These are phyloP conservation scores for Phytophthora ohioensis DNA, from an alignment of 352 stramenopile species.

Conservation along the genomic window DNA sequence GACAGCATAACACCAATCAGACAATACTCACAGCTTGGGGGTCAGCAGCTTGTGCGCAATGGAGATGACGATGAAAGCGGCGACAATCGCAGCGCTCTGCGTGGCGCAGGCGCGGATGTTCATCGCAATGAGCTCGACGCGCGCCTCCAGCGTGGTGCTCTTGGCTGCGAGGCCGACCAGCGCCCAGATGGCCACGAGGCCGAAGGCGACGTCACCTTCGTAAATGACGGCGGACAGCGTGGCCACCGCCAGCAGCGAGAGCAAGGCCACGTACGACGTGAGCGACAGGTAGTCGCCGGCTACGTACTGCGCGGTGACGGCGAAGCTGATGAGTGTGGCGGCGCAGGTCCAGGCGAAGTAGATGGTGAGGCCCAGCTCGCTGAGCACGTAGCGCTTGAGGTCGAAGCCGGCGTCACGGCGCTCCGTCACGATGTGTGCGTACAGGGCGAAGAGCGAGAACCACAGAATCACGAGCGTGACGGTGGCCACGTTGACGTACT, in stretches of 20 bases:
- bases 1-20: neutral
- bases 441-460: constrained; percentile 66
- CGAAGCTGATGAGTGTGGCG: constrained; percentile 76
- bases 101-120: constrained; percentile 68
- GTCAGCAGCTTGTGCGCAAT: constrained; percentile 46
- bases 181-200: constrained; percentile 70
- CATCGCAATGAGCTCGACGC: constrained; percentile 57
- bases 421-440: constrained; percentile 57
- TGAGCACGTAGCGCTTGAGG: constrained; percentile 59
- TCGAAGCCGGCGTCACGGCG: constrained; percentile 54
- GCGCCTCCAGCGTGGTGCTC: constrained; percentile 53
- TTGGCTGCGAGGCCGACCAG: constrained; percentile 65
- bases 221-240: constrained; percentile 69
- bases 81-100: constrained; percentile 67
- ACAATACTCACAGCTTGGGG: constrained; percentile 41
- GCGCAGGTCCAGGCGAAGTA: constrained; percentile 84
- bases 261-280: constrained; percentile 60
- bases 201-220: constrained; percentile 66
- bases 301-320: constrained; percentile 66
- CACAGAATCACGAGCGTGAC: constrained; percentile 65
- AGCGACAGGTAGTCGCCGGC: constrained; percentile 57
- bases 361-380: constrained; percentile 66
- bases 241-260: constrained; percentile 66
- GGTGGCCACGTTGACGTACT: constrained; percentile 70
- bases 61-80: constrained; percentile 67